Conservation (phyloP, 78 protist species). For the Chrysochromulina tobinii region DNA sequence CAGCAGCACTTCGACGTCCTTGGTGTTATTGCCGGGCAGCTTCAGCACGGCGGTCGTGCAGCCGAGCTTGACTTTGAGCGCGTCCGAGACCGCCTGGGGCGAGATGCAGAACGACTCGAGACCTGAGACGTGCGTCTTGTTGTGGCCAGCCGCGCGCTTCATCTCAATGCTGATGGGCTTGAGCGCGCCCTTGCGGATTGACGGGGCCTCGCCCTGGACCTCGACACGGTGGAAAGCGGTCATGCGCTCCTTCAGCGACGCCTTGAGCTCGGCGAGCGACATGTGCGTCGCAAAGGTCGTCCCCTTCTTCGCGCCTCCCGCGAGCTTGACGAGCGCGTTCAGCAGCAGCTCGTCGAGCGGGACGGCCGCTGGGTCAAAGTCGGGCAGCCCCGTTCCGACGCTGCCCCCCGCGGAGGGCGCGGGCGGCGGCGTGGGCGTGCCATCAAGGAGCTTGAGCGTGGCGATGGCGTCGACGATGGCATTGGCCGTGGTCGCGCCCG, state of each 20-base stretch:
- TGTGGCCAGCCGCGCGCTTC: constrained; percentile 29
- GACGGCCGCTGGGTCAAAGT: neutral
- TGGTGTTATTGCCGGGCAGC: neutral
- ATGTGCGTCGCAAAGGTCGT: neutral
- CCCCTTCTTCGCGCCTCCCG: neutral
- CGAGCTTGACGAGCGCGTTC: neutral
- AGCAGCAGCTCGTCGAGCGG: neutral
- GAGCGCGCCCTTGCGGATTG: neutral
- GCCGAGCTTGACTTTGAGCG: no score
- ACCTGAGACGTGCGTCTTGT: constrained; percentile 3
- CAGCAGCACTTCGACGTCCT: constrained; percentile 5
- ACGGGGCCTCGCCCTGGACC: constrained; percentile 12
- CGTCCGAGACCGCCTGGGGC: neutral
- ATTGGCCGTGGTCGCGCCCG: no score
- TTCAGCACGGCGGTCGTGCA: neutral
- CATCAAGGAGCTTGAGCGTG: no score
- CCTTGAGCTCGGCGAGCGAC: neutral
- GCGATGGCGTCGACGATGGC: no score
- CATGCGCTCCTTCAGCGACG: neutral
- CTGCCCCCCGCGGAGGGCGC: no score
- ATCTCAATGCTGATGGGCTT: neutral
- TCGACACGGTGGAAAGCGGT: neutral
- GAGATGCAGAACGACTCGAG: neutral
- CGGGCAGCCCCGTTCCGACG: no score
- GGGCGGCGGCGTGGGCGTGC: no score